phyloP scores from a whole-genome alignment of 805 yeast species.

The Saturnispora hagleri region DNA sequence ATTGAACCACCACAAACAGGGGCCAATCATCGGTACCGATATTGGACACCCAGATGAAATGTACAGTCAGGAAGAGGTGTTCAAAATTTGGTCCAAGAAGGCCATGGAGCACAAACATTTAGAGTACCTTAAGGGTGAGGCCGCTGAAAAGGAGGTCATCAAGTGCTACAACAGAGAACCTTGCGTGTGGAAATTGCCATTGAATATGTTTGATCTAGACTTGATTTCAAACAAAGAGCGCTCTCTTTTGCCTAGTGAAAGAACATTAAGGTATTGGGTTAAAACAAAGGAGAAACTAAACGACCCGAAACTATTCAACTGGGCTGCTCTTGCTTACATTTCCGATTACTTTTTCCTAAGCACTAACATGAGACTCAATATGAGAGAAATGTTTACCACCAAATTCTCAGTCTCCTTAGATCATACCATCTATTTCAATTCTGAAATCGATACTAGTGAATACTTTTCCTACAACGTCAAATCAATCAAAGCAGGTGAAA shows the following conservation, averaged over 20 bases:
- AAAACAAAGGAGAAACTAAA: conserved; percentile 19
- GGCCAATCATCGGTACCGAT: conserved; percentile 24
- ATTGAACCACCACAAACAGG: conserved; percentile 20
- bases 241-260: conserved; percentile 14
- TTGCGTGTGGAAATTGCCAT: conserved; percentile 27
- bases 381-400: conserved; percentile 36
- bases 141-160: conserved; percentile 16
- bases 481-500: conserved; percentile 41
- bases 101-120: conserved; percentile 17
- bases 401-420: conserved; percentile 54
- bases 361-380: conserved; percentile 42
- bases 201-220: conserved; percentile 25
- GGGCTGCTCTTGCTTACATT: conserved; percentile 49
- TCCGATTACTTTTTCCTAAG: conserved; percentile 50
- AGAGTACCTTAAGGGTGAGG: conserved; percentile 17
- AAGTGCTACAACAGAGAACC: conserved; percentile 27
- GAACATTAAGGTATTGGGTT: conserved; percentile 27
- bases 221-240: conserved; percentile 16
- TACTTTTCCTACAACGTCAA: conserved; percentile 45
- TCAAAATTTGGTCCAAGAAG: conserved; percentile 23
- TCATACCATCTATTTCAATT: conserved; percentile 58
- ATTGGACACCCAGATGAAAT: conserved; percentile 23
- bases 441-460: conserved; percentile 32
- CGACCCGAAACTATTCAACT: conserved; percentile 32
- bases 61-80: conserved; percentile 22